Percentiles rank a stretch among this genome's conserved stretches.
phyloP scores from a whole-genome alignment of 139 green algal species.

The Tetradesmus obliquus region DNA sequence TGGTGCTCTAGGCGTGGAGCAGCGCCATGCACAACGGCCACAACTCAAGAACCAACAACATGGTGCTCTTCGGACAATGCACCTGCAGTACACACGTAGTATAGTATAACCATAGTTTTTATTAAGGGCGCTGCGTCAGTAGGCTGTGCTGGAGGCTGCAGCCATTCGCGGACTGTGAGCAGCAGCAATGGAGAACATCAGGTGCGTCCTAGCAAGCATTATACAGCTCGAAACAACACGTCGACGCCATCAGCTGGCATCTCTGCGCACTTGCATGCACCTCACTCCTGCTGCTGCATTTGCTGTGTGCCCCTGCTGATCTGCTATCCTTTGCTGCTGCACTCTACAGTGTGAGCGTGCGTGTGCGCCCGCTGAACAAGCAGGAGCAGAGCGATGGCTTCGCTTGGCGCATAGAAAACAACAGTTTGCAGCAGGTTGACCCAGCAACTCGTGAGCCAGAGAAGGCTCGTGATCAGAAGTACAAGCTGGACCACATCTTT shows the following conservation, averaged over 20 bases:
- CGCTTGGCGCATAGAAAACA: constrained; percentile 78
- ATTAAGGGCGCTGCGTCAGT: background rate
- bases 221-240: background rate
- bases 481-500: constrained; percentile 87
- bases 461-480: constrained; percentile 63
- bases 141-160: background rate
- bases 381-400: constrained; percentile 68
- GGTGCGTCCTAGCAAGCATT: constrained; percentile 1
- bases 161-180: background rate
- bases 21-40: background rate
- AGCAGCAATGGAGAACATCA: constrained; percentile 46
- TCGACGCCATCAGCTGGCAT: background rate
- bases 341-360: constrained; percentile 81
- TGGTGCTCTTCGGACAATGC: background rate
- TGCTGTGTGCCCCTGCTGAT: background rate
- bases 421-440: constrained; percentile 64
- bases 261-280: background rate
- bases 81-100: background rate
- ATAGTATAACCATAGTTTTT: background rate
- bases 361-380: constrained; percentile 85
- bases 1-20: no score
- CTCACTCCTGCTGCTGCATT: background rate
- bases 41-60: background rate
- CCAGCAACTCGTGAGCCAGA: constrained; percentile 46
- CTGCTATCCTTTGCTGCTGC: background rate